phyloP scores from a whole-genome alignment of 2,329 filamentous ascomycete species.

The Bisporella sp. region DNA sequence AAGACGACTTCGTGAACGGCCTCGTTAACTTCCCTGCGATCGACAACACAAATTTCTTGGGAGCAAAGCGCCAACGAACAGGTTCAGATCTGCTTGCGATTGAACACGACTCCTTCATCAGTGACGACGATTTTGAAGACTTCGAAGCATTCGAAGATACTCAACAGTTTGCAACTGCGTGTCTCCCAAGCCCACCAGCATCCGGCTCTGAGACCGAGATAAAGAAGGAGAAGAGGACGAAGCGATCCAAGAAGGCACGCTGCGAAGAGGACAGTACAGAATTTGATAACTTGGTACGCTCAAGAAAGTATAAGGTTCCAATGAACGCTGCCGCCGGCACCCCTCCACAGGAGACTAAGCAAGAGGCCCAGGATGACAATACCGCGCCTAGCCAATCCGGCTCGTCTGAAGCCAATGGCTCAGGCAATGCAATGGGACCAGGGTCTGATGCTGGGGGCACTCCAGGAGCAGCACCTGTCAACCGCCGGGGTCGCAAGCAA shows the following conservation, averaged over 20 bases:
- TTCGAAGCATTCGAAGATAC: constrained; percentile 69
- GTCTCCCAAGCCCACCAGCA: constrained; percentile 56
- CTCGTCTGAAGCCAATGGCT: constrained; percentile 33
- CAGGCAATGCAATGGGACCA: constrained; percentile 34
- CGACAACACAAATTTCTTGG: constrained; percentile 51
- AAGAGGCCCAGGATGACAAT: constrained; percentile 19
- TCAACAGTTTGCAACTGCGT: constrained; percentile 51
- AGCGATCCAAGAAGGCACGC: constrained; percentile 43
- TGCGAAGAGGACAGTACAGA: constrained; percentile 27
- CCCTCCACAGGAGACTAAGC: constrained; percentile 21
- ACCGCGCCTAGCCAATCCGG: constrained; percentile 35
- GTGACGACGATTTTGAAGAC: constrained; percentile 62
- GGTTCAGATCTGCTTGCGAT: constrained; percentile 61
- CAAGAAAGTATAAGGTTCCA: constrained; percentile 27
- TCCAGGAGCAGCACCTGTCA: constrained; percentile 48
- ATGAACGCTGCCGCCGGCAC: constrained; percentile 25
- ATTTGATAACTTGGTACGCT: constrained; percentile 28
- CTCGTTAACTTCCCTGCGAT: constrained; percentile 62
- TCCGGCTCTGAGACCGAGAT: constrained; percentile 42
- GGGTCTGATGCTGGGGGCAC: constrained; percentile 28
- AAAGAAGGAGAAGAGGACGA: constrained; percentile 51
- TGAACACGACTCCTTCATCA: constrained; percentile 72
- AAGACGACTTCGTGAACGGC: constrained; percentile 75
- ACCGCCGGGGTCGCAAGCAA: constrained; percentile 95
- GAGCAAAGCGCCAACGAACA: constrained; percentile 61